These are phyloP conservation scores for Phaseolus lunatus DNA, from an alignment of 306 rosid genomes.

Conservation along the genomic window DNA sequence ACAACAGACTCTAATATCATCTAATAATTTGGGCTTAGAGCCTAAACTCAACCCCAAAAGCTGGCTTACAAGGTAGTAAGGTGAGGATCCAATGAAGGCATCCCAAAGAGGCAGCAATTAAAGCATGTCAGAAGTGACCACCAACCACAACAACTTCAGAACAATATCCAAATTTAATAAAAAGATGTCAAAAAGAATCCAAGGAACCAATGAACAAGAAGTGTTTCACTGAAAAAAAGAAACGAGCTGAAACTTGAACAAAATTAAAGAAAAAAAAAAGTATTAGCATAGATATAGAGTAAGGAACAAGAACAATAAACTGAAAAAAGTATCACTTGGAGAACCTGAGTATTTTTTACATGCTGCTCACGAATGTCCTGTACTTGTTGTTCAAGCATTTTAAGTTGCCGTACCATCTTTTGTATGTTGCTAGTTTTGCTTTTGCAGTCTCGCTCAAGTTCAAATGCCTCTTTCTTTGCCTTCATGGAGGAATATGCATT, in stretches of 20 bases:
- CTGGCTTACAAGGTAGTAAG: no score
- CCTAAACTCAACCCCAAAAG: background rate
- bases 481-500: conserved; percentile 45
- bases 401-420: conserved; percentile 54
- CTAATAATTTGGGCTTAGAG: background rate
- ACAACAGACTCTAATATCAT: background rate
- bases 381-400: conserved; percentile 70
- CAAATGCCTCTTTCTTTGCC: conserved; percentile 72
- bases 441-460: conserved; percentile 65
- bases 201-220: conserved; percentile 1
- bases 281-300: conserved; percentile 23
- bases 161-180: background rate
- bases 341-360: conserved; percentile 75
- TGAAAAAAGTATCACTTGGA: conserved; percentile 17
- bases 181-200: background rate
- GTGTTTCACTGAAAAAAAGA: background rate
- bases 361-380: conserved; percentile 74
- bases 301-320: conserved; percentile 13
- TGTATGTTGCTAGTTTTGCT: conserved; percentile 50
- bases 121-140: background rate
- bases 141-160: background rate
- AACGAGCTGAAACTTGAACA: background rate
- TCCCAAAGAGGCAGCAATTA: background rate
- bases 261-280: conserved; percentile 18
- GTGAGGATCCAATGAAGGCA: background rate